Percentiles rank a stretch among this genome's conserved stretches.
phyloP scores from a whole-genome alignment of 169 alveolate genomes.

The Ichthyophthirius multifiliis region DNA sequence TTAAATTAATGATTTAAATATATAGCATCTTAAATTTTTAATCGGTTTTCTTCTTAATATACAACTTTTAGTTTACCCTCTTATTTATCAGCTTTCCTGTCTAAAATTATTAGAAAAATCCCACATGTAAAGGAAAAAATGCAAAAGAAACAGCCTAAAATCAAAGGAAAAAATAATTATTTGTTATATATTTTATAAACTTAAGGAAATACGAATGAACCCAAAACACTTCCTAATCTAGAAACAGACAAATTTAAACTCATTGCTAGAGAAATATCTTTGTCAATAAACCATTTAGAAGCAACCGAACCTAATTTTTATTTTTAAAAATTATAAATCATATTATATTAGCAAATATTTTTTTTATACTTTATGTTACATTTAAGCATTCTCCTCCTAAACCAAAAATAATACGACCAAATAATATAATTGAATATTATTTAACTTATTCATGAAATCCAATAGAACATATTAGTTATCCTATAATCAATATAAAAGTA shows the following conservation, averaged over 20 bases:
- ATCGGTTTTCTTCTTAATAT: neutral
- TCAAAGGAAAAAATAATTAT: slow-evolving; percentile 10
- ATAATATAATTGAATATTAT: neutral
- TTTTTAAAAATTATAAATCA: neutral
- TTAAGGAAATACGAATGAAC: slow-evolving; percentile 12
- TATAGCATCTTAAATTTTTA: neutral
- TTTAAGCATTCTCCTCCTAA: slow-evolving; percentile 40
- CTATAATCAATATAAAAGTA: slow-evolving; percentile 18
- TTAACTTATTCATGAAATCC: neutral
- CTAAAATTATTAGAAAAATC: slow-evolving; percentile 9
- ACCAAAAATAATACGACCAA: slow-evolving; percentile 37
- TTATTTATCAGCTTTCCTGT: slow-evolving; percentile 18
- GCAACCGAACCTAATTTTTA: slow-evolving; percentile 12
- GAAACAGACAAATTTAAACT: slow-evolving; percentile 32
- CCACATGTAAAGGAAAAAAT: slow-evolving; percentile 11
- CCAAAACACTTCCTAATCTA: slow-evolving; percentile 31
- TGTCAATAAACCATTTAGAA: slow-evolving; percentile 41
- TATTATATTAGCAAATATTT: neutral
- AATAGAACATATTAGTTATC: slow-evolving; percentile 23
- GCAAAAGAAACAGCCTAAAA: slow-evolving; percentile 4
- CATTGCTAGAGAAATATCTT: slow-evolving; percentile 38
- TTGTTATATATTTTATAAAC: neutral
- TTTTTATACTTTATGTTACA: slow-evolving; percentile 26
- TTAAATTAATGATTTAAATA: neutral
- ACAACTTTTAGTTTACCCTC: neutral